Percentiles rank a stretch among this genome's conserved stretches.
Evolutionary conservation across 768 basidiomycete species (phyloP).

Genomic region (Candolleomyces efflorescens): DNA sequence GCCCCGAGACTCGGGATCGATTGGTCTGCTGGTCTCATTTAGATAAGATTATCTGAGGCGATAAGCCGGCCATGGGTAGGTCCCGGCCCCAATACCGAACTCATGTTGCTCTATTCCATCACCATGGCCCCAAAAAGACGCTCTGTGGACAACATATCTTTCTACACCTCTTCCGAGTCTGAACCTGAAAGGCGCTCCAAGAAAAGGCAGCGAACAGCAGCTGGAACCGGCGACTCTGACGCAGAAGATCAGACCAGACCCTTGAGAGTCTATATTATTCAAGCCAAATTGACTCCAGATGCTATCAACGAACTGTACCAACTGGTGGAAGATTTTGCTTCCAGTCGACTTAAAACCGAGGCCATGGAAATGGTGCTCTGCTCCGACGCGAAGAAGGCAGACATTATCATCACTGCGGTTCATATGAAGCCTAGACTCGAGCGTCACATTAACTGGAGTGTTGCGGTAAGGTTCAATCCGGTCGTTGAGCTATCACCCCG

Average conservation of each 20-base stretch:
- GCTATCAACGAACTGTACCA: slow-evolving; percentile 32
- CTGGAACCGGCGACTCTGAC: slow-evolving; percentile 8
- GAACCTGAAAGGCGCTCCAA: neutral
- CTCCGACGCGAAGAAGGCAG: slow-evolving; percentile 41
- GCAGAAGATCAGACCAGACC: neutral
- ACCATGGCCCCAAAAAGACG: neutral
- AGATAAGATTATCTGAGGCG: slow-evolving; percentile 7
- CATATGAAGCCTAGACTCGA: slow-evolving; percentile 65
- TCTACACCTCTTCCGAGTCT: neutral
- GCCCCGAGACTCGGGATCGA: too few species aligned
- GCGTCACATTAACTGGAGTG: slow-evolving; percentile 60
- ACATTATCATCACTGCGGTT: slow-evolving; percentile 64
- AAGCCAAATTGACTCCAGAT: slow-evolving; percentile 31
- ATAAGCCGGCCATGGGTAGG: neutral
- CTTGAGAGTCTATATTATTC: slow-evolving; percentile 31
- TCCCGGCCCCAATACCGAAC: neutral
- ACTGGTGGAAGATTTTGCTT: slow-evolving; percentile 25
- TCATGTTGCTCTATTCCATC: neutral
- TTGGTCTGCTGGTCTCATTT: neutral
- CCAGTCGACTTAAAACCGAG: neutral
- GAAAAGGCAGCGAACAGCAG: neutral
- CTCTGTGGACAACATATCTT: neutral
- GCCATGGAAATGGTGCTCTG: slow-evolving; percentile 29
- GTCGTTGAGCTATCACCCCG: neutral
- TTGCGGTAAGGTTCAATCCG: slow-evolving; percentile 48